phyloP scores from a whole-genome alignment of 495 filamentous ascomycete species.

The Cetradonia linearis region DNA sequence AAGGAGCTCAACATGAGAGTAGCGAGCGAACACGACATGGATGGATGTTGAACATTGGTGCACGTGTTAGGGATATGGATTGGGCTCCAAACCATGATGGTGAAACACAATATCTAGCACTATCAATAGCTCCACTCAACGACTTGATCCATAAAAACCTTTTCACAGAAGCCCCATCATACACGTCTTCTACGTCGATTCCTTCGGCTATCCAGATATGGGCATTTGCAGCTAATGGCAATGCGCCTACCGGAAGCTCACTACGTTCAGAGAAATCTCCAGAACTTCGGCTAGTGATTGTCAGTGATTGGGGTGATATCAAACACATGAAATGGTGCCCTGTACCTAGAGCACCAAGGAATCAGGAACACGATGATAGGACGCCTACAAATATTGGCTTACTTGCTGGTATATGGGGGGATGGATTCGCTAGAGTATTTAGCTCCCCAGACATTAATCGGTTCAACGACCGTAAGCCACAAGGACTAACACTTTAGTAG shows the following conservation, averaged over 20 bases:
- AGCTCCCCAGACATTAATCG: neutral
- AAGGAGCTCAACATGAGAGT: slow-evolving; percentile 3
- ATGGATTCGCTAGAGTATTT: slow-evolving; percentile 43
- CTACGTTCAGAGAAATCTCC: slow-evolving; percentile 37
- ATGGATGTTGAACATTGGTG: slow-evolving; percentile 49
- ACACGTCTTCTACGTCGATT: slow-evolving; percentile 36
- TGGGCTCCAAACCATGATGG: slow-evolving; percentile 49
- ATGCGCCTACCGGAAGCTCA: neutral
- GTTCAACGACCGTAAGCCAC: neutral
- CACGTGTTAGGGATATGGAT: slow-evolving; percentile 40
- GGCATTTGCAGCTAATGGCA: slow-evolving; percentile 36
- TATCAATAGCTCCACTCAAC: slow-evolving; percentile 35
- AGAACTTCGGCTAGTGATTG: slow-evolving; percentile 41
- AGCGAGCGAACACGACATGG: slow-evolving; percentile 35
- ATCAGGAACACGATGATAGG: slow-evolving; percentile 27
- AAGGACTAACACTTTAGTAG: neutral
- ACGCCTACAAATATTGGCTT: slow-evolving; percentile 39
- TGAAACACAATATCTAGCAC: slow-evolving; percentile 45
- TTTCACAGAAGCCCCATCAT: slow-evolving; percentile 34
- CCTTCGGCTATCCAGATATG: slow-evolving; percentile 50
- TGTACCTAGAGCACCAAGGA: slow-evolving; percentile 33
- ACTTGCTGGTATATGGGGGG: slow-evolving; percentile 51
- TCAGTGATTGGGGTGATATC: slow-evolving; percentile 53
- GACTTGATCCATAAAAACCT: slow-evolving; percentile 29
- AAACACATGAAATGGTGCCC: slow-evolving; percentile 56